phyloP scores from a whole-genome alignment of 768 basidiomycete genomes.

The Postia placenta region DNA sequence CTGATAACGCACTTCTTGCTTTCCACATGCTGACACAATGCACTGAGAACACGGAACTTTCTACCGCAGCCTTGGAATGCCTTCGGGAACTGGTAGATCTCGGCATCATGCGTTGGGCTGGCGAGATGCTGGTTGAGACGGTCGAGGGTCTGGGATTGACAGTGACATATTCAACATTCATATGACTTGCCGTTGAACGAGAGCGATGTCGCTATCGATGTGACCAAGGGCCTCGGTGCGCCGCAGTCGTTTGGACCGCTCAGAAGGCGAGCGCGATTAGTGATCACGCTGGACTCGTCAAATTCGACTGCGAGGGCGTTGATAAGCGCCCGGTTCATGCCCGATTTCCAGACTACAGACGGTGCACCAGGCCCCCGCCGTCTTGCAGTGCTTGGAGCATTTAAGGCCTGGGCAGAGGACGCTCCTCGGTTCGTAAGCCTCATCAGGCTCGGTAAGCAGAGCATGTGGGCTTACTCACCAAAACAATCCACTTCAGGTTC shows the following conservation, averaged over 20 bases:
- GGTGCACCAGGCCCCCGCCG: constrained; percentile 45
- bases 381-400: constrained; percentile 45
- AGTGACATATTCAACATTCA: constrained; percentile 63
- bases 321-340: constrained; percentile 32
- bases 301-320: constrained; percentile 35
- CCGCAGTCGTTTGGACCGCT: constrained; percentile 21
- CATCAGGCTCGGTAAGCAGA: no score
- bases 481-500: no score
- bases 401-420: constrained; percentile 32
- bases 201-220: constrained; percentile 28
- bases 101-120: constrained; percentile 52
- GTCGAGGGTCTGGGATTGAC: constrained; percentile 30
- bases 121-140: constrained; percentile 57
- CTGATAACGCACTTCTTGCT: constrained; percentile 52
- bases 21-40: constrained; percentile 59
- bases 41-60: constrained; percentile 49
- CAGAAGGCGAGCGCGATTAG: constrained; percentile 48
- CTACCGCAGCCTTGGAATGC: constrained; percentile 28
- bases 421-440: constrained; percentile 28
- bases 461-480: no score
- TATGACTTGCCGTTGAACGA: constrained; percentile 40
- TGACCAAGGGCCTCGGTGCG: constrained; percentile 16
- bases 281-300: constrained; percentile 47
- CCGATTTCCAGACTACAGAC: constrained; percentile 48
- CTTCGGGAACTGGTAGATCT: constrained; percentile 49